A percentile compares a stretch with the other conserved stretches of the same genome.
These are phyloP conservation scores for Recurvomyces mirabilis DNA, from an alignment of 495 filamentous ascomycete species.

Conservation along the genomic window DNA sequence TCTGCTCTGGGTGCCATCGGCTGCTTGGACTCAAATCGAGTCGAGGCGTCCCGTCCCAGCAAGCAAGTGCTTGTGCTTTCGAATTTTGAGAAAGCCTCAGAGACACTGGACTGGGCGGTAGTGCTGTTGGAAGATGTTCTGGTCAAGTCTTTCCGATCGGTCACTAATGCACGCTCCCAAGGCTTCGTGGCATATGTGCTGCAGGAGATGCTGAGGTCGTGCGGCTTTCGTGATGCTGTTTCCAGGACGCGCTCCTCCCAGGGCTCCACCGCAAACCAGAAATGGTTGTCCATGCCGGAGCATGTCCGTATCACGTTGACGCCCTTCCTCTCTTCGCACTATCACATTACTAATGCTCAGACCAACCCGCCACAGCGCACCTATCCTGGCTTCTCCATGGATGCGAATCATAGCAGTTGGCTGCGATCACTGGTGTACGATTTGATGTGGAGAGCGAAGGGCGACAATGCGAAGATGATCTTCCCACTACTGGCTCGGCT, in stretches of 20 bases:
- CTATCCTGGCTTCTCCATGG: slow-evolving; percentile 67
- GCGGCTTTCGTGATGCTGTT: slow-evolving; percentile 49
- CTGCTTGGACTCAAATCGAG: slow-evolving; percentile 78
- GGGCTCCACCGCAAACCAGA: slow-evolving; percentile 45
- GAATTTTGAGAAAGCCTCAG: slow-evolving; percentile 69
- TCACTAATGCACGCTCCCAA: slow-evolving; percentile 73
- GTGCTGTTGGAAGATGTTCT: slow-evolving; percentile 77
- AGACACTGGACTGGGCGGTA: slow-evolving; percentile 76
- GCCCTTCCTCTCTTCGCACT: slow-evolving; percentile 77
- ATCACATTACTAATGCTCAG: slow-evolving; percentile 48
- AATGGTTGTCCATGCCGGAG: slow-evolving; percentile 68
- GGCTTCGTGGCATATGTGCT: slow-evolving; percentile 86
- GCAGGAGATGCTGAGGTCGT: slow-evolving; percentile 76
- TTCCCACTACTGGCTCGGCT: slow-evolving; percentile 72
- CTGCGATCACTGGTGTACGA: slow-evolving; percentile 68
- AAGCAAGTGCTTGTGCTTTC: slow-evolving; percentile 69
- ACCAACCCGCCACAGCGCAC: slow-evolving; percentile 37
- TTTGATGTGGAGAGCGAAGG: slow-evolving; percentile 61
- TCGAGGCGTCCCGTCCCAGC: slow-evolving; percentile 68
- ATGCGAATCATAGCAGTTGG: slow-evolving; percentile 65
- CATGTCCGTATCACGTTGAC: slow-evolving; percentile 64
- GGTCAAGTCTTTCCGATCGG: slow-evolving; percentile 81
- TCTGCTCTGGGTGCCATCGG: slow-evolving; percentile 78
- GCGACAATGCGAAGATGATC: slow-evolving; percentile 55
- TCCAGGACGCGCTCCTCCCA: slow-evolving; percentile 43